These are phyloP conservation scores for Neofusicoccum kwambonambiense DNA, from an alignment of 2,329 filamentous ascomycete genomes.

Conservation along the genomic window DNA sequence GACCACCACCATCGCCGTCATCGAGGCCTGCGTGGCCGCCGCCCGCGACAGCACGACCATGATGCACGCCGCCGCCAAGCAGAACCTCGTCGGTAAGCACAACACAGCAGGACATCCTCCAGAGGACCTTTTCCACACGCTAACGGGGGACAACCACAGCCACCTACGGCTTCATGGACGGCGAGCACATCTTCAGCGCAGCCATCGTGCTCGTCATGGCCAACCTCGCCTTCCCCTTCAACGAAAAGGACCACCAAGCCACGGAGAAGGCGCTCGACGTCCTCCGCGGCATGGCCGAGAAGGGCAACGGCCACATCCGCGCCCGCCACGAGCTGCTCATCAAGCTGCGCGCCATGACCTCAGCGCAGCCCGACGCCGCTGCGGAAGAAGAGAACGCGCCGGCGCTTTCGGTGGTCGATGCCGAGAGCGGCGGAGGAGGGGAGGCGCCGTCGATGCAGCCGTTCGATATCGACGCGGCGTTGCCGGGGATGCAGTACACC, in stretches of 20 bases:
- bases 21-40: slow-evolving; percentile 54
- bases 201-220: slow-evolving; percentile 57
- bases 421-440: slow-evolving; percentile 26
- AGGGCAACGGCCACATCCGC: slow-evolving; percentile 52
- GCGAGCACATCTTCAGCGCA: slow-evolving; percentile 56
- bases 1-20: slow-evolving; percentile 49
- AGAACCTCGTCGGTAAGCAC: slow-evolving; percentile 44
- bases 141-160: slow-evolving; percentile 26
- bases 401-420: slow-evolving; percentile 22
- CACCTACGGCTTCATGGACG: slow-evolving; percentile 59
- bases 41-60: slow-evolving; percentile 51
- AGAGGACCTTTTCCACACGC: no score
- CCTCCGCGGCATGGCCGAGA: slow-evolving; percentile 52
- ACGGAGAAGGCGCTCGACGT: slow-evolving; percentile 51
- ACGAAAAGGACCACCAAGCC: slow-evolving; percentile 41
- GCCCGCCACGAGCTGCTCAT: slow-evolving; percentile 41
- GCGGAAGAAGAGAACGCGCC: no score
- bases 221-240: slow-evolving; percentile 52
- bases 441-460: slow-evolving; percentile 25
- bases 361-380: not conserved
- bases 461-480: not conserved
- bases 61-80: slow-evolving; percentile 50
- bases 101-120: no score
- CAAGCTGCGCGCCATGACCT: slow-evolving; percentile 31
- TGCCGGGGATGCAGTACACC: slow-evolving; percentile 21